Base-by-base conservation (phyloP, 441 rosid species). In the Erodium trifolium region DNA sequence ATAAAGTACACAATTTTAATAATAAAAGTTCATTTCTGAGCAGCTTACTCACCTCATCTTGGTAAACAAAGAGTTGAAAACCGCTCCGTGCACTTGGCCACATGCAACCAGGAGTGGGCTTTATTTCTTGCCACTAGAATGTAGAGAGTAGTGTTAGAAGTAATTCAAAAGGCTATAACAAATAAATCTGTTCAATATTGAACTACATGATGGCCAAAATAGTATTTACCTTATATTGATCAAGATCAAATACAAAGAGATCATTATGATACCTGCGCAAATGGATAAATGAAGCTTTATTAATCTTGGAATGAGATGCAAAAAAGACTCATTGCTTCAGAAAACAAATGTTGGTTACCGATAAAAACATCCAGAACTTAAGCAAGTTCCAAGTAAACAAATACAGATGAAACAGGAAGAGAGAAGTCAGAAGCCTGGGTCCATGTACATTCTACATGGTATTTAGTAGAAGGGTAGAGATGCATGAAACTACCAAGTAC, bases 1-100 rank as follows among this genome's bases (percentile, higher is more conserved):
- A 23, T 16, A 19, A 59, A 59, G 64, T n/a, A 11, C 64, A 19
- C 2, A 59, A 59, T 59, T 23, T 23, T 23, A 23, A 23, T 23
- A 23, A 23, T 23, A 23, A 23, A 23, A 23, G 27, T 23, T 23
- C 27, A 23, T 23, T 23, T 57, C 23, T 43, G 69, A 17, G 67
- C 70, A 34, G 39, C 68, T 45, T 31, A 73, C 84, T 75, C 67
- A 80, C 99, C 97, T 84, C 92, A 76, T 93, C 99, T 81, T 89
- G 97, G 82, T 87, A 80, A 65, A 88, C 91, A 62, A 86, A 87
- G 82, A 93, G 85, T 70, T 93, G 99, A 78, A 93, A 93, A 51
- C 97, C 99, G 72, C 96, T 93, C 69, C 97, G 86, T 13, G 93
- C 88, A 82, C 89, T 88, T 34, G 99, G 97, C 96, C 99, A 93